Base-by-base conservation (phyloP, 1,284 basidiomycete genomes). In the Fomes fomentarius region DNA sequence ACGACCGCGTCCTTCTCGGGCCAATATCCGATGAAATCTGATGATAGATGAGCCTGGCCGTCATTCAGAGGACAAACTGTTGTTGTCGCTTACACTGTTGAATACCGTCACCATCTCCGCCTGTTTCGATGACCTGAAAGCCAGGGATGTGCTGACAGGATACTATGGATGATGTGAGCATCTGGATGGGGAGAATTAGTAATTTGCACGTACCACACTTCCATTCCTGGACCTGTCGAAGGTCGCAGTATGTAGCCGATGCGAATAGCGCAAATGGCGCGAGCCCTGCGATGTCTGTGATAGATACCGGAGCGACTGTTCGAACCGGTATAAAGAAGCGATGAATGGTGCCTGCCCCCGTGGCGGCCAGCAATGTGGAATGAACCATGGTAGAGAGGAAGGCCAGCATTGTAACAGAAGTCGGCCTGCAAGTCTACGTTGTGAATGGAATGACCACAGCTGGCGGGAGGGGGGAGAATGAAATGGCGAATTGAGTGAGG, bases 21-120 rank as follows among this genome's bases (percentile, higher is more conserved):
- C 69, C 76, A 78, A 57, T 74, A 80, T 17, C 78, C 77, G 30
- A 80, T 75, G 57, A 73, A 79, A 61, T 71, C 76, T 79, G n/a
- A n/a, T n/a, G n/a, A n/a, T n/a, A n/a, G n/a, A n/a, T n/a, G n/a
- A n/a, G n/a, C n/a, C n/a, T n/a, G n/a, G n/a, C n/a, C n/a, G n/a
- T n/a, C n/a, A n/a, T n/a, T n/a, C 37, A 9, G 14, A 6, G 28
- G 28, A 22, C 6, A 11, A 17, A 33, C n/a, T 12, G 21, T 12
- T 17, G 40, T 30, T 10, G n/a, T n/a, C n/a, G 69, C 74, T 24
- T 53, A 79, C 78, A 80, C 21, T 70, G 70, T 56, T 80, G 80
- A 12, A 77, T 61, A 19, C 39, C 65, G 47, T 76, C 72, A 7
- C 78, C 79, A 60, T 81, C 75, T 4, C 80, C 80, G n/a, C 78